Conservation (phyloP, 2,329 filamentous ascomycete genomes). For the Byssothecium circinans region DNA sequence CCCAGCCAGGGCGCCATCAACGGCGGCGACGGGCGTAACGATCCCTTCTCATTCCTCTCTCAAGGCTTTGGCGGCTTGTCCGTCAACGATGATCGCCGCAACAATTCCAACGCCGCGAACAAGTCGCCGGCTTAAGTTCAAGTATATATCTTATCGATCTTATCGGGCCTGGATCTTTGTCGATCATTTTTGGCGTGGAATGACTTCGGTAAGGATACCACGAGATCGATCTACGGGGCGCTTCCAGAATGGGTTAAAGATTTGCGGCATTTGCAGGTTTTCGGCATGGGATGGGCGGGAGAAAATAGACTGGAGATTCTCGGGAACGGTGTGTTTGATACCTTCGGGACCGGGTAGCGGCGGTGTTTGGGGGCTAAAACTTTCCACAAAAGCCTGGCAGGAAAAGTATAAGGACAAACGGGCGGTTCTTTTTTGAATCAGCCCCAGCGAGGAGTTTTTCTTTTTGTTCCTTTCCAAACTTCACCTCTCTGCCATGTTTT, state of each 20-base stretch:
- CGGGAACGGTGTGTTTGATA: constrained; percentile 44
- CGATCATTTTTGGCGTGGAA: constrained; percentile 39
- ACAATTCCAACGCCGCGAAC: constrained; percentile 43
- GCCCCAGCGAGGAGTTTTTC: constrained; percentile 15
- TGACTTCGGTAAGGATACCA: constrained; percentile 39
- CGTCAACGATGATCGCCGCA: constrained; percentile 62
- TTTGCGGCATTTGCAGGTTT: constrained; percentile 44
- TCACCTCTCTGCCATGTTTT: constrained; percentile 3
- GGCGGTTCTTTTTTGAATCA: constrained; percentile 22
- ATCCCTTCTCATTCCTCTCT: constrained; percentile 80
- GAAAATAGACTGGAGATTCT: constrained; percentile 44
- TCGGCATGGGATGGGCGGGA: constrained; percentile 35
- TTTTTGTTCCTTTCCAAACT: constrained; percentile 8
- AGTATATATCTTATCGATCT: constrained; percentile 40
- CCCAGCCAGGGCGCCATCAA: constrained; percentile 72
- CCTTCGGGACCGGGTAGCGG: constrained; percentile 29
- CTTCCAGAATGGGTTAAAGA: constrained; percentile 39
- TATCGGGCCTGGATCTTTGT: constrained; percentile 37
- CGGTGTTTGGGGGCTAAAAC: constrained; percentile 38
- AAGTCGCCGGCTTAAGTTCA: constrained; percentile 44
- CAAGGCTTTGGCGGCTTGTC: constrained; percentile 71
- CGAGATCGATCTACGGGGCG: constrained; percentile 38
- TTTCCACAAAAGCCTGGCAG: constrained; percentile 35
- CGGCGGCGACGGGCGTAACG: constrained; percentile 66
- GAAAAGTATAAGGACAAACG: constrained; percentile 32